Conservation (phyloP, 2,329 filamentous ascomycete genomes). For the Colletotrichum destructivum region DNA sequence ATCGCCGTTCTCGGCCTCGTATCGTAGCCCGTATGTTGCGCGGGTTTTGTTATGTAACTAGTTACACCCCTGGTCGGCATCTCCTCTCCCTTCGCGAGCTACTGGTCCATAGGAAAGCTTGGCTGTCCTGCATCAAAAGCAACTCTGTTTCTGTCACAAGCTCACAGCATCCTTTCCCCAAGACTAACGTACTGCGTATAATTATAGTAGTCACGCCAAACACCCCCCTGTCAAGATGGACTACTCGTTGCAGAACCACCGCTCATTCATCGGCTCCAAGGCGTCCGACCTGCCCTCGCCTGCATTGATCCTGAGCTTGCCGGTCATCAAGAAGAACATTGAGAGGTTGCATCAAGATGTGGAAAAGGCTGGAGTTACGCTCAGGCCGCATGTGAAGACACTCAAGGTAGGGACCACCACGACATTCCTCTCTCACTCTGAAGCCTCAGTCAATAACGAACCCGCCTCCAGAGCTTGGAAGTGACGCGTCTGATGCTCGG, state of each 20-base stretch:
- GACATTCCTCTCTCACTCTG: background rate
- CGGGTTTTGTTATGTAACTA: too few species aligned
- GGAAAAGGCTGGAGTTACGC: constrained; percentile 53
- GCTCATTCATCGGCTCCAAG: constrained; percentile 54
- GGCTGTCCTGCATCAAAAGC: background rate
- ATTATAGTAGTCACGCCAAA: background rate
- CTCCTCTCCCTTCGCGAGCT: background rate
- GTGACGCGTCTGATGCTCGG: constrained; percentile 59
- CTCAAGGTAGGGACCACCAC: constrained; percentile 53
- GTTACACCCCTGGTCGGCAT: background rate
- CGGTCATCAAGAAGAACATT: constrained; percentile 56
- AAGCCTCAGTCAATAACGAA: rapidly evolving
- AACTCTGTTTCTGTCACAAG: background rate
- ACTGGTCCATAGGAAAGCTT: background rate
- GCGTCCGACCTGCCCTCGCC: constrained; percentile 55
- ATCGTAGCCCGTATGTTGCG: background rate
- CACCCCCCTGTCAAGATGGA: constrained; percentile 46
- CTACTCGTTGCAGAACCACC: constrained; percentile 49
- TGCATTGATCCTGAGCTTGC: constrained; percentile 56
- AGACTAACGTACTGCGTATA: too few species aligned
- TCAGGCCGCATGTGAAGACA: constrained; percentile 62
- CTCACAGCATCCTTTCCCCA: background rate
- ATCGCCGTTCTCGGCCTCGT: constrained; percentile 22
- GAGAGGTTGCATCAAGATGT: constrained; percentile 56
- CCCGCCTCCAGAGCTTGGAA: constrained; percentile 50